A percentile compares a stretch with the other conserved stretches of the same genome.
phyloP scores from a whole-genome alignment of 345 rosid species.

The Camelina hispida region DNA sequence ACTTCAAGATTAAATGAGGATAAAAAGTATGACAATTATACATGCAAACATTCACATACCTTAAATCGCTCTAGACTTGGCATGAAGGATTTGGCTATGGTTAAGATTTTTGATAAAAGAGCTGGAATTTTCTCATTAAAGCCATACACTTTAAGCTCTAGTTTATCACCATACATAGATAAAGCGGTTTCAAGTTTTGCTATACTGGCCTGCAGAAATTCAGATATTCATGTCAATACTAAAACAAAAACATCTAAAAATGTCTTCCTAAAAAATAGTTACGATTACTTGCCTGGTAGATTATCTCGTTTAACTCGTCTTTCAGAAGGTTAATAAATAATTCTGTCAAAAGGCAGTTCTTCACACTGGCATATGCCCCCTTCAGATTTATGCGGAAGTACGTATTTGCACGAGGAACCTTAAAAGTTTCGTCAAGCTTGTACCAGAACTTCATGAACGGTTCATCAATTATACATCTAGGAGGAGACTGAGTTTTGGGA shows the following conservation, averaged over 20 bases:
- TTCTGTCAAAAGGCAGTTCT: conserved; percentile 77
- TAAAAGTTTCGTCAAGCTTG: conserved; percentile 86
- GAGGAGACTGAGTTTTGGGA: conserved; percentile 49
- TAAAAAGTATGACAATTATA: neutral
- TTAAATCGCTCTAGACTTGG: conserved; percentile 82
- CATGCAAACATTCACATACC: conserved; percentile 49
- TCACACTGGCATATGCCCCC: conserved; percentile 71
- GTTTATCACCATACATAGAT: conserved; percentile 67
- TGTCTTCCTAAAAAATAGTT: conserved; percentile 16
- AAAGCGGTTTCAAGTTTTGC: conserved; percentile 92
- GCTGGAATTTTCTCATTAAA: conserved; percentile 84
- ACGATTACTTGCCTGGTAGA: conserved; percentile 72
- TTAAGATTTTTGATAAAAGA: conserved; percentile 75
- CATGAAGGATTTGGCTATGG: conserved; percentile 69
- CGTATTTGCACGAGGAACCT: conserved; percentile 86
- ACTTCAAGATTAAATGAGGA: neutral
- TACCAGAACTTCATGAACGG: conserved; percentile 90
- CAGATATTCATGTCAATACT: conserved; percentile 25
- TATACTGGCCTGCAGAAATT: conserved; percentile 78
- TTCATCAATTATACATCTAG: conserved; percentile 75
- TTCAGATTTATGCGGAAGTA: conserved; percentile 86
- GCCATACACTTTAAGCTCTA: conserved; percentile 91
- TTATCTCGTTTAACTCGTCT: conserved; percentile 87
- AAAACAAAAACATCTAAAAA: conserved; percentile 31
- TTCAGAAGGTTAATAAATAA: conserved; percentile 84